Evolutionary conservation across 2,329 filamentous ascomycete genomes (phyloP), one percentile per base, ranked within the genome.

Genomic region (Beauveria medogensis): DNA sequence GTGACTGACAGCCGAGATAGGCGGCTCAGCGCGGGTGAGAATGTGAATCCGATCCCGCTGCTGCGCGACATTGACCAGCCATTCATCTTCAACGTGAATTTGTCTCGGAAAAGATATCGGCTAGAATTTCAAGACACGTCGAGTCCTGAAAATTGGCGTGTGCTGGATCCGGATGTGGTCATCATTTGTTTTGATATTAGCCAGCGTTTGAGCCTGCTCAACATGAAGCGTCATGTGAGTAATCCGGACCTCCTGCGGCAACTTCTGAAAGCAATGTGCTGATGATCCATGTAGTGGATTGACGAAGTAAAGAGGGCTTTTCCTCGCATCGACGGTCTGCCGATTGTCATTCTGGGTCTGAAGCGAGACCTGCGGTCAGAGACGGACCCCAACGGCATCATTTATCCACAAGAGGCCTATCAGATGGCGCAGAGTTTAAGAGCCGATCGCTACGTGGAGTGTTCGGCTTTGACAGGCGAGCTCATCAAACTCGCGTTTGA

Each of bases 381-480:
- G 63, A 73, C 75, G 14, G 83, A 86, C 65, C 82, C 82, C 2
- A 83, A 84, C 62, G 82, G 82, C 34, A 79, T 82, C 64, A 82
- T 86, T 56, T 82, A 83, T 63, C 84, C 84, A 12, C 80, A 86
- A 63, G 84, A 87, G 70, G 84, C 77, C 1, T 83, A 84, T 67
- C 76, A 76, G 28, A 69, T 79, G 55, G 79, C 84, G 24, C 82
- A 86, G 67, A 77, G 80, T 64, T 77, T 87, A 76, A 74, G 84
- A 57, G 82, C 78, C 52, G 84, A 87, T 70, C 81, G 80, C 64
- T 87, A 87, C 66, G 79, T 86, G 69, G 84, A 87, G 67, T 87
- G 84, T 71, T 86, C 83, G 1, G 82, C 84, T 7, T 72, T 80
- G 53, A 85, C 82, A 3, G 84, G 84, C 18, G 82, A 85, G 72